Percentiles rank a stretch among this genome's conserved stretches.
These are phyloP conservation scores for Penicillium atrosanguineum DNA, from an alignment of 495 filamentous ascomycete genomes.

Conservation along the genomic window DNA sequence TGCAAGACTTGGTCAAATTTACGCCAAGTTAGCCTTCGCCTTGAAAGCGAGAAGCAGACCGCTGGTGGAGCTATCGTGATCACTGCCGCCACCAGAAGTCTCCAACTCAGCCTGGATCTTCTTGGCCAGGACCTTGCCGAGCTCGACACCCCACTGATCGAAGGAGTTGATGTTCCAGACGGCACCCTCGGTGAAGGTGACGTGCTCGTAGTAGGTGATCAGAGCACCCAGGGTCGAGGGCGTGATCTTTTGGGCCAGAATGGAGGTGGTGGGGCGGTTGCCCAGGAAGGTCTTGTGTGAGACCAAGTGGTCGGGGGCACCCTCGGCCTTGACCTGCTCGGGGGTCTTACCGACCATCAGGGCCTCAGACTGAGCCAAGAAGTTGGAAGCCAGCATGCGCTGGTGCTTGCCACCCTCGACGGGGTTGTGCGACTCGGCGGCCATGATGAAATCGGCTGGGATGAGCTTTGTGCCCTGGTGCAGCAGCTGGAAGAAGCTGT, in stretches of 20 bases:
- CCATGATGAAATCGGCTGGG: conserved; percentile 95
- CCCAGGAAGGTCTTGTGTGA: conserved; percentile 99
- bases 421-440: conserved; percentile 94
- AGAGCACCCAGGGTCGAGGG: conserved; percentile 89
- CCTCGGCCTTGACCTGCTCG: conserved; percentile 86
- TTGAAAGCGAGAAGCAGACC: conserved; percentile 87
- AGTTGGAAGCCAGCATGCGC: conserved; percentile 98
- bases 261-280: conserved; percentile 93
- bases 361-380: conserved; percentile 95
- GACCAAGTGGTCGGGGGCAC: conserved; percentile 76
- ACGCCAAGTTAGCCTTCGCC: conserved; percentile 56
- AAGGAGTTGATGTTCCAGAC: conserved; percentile 99
- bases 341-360: conserved; percentile 97
- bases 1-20: conserved; percentile 10
- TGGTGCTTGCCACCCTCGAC: conserved; percentile 89
- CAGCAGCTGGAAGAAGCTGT: conserved; percentile 99
- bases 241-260: conserved; percentile 92
- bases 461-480: conserved; percentile 99
- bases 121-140: conserved; percentile 94
- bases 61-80: conserved; percentile 83
- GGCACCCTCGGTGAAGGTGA: conserved; percentile 96
- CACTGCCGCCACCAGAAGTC: conserved; percentile 60
- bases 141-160: conserved; percentile 98
- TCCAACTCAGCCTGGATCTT: conserved; percentile 82
- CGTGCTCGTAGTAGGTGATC: conserved; percentile 97